Base-by-base conservation (phyloP, 257 asterid species). In the Ajuga chamaepitys region DNA sequence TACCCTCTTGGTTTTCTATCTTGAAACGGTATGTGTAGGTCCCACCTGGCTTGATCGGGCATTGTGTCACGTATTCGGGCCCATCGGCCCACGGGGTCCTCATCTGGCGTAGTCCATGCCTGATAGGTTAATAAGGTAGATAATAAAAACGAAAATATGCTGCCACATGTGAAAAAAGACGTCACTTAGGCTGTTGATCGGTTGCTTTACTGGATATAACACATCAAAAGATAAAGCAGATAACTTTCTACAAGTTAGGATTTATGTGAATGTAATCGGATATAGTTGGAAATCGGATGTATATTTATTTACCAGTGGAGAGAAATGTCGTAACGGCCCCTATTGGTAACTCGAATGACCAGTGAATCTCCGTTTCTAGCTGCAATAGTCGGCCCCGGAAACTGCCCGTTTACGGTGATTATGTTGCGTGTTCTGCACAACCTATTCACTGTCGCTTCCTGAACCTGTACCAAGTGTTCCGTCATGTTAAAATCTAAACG, bases 31-130 rank as follows among this genome's bases (percentile, higher is more conserved):
- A 87, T 0, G 89, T 84, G 65, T 87, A 87, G 46, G 82, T 51
- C 13, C 64, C 81, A 20, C 88, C 95, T 0, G 95, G 89, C 60
- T 28, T 78, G 40, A 87, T 87, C 26, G 95, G 91, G 62, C 95
- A 87, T 14, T 84, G 91, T 7, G 95, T 87, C 0, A 87, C 81
- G 18, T 78, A 87, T 55, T 82, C 91, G 0, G 95, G 95, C 4
- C 95, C 91, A 47, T 87, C 95, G 0, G 95, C 95, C 95, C 95
- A 87, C 11, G 85, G 95, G 0, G 91, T 84, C 58, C 95, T 70
- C 85, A 77, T 79, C 71, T 85, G 95, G 4, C 81, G 86, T 35
- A 87, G 9, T 22, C 95, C 95, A 46, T 87, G 95, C 92, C 95
- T 86, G 66, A 4, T 7, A 16, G 4, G 35, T 25, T 24, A 46